Conservation (phyloP, 2,329 filamentous ascomycete genomes). For the Nannizziopsis barbatae region DNA sequence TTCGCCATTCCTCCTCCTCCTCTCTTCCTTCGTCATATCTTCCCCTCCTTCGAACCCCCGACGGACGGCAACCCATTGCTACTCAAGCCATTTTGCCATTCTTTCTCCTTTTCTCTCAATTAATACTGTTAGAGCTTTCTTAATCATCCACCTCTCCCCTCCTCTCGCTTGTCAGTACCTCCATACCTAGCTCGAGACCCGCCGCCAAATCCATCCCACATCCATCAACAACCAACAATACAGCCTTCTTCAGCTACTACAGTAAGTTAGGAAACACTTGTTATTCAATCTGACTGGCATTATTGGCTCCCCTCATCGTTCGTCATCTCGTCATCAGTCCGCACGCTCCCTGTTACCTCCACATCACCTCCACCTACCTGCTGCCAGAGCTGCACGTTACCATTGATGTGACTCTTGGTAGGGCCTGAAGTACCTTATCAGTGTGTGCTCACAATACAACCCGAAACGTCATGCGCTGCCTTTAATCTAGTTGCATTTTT, state of each 20-base stretch:
- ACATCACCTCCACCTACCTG: background rate
- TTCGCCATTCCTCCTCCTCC: background rate
- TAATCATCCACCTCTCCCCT: background rate
- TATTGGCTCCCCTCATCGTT: no score
- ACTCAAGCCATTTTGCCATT: background rate
- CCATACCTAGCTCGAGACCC: background rate
- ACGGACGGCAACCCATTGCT: no score
- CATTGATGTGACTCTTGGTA: background rate
- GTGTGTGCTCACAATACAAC: no score
- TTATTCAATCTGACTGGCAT: no score
- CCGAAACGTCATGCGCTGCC: background rate
- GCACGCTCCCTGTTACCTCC: background rate
- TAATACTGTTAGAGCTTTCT: background rate
- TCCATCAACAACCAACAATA: no score
- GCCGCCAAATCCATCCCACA: background rate
- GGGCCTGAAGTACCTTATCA: background rate
- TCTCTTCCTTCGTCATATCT: background rate
- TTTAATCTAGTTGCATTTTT: background rate
- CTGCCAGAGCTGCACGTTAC: conserved; percentile 5
- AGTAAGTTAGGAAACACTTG: no score
- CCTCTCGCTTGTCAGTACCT: background rate
- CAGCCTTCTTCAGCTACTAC: no score
- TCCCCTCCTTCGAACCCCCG: conserved; percentile 3
- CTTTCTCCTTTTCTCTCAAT: conserved; percentile 7
- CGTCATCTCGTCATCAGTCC: background rate